phyloP scores from a whole-genome alignment of 495 filamentous ascomycete genomes.

The Neurospora sp. region DNA sequence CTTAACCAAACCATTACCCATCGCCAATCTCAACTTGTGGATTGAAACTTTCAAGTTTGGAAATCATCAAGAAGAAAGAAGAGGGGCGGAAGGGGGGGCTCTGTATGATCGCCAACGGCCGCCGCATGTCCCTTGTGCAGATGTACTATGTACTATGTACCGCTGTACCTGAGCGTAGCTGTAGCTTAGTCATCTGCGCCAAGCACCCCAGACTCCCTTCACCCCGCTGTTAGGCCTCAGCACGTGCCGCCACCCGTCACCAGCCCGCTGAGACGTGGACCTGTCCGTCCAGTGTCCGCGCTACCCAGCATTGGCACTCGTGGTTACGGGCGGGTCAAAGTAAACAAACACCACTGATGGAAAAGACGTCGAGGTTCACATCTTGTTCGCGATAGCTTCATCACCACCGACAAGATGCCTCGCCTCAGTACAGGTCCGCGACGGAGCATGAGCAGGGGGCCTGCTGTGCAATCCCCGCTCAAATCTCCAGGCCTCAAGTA shows the following conservation, averaged over 20 bases:
- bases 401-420: slow-evolving; percentile 48
- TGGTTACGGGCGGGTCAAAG: slow-evolving; percentile 5
- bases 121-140: neutral
- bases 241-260: neutral
- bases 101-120: neutral
- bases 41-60: neutral
- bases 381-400: slow-evolving; percentile 2
- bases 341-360: slow-evolving; percentile 17
- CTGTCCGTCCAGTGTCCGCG: neutral
- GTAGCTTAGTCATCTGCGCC: neutral
- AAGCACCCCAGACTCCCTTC: neutral
- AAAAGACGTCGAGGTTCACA: neutral
- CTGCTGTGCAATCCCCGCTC: slow-evolving; percentile 7
- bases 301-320: neutral
- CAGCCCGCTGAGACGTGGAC: neutral
- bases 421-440: slow-evolving; percentile 55
- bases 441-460: slow-evolving; percentile 42
- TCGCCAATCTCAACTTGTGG: neutral
- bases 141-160: neutral
- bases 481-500: slow-evolving; percentile 18
- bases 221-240: neutral
- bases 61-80: neutral
- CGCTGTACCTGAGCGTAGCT: neutral
- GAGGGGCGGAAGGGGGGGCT: neutral
- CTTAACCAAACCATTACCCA: neutral